Conservation (phyloP, 805 yeast species). For the Saturnispora quitensis region DNA sequence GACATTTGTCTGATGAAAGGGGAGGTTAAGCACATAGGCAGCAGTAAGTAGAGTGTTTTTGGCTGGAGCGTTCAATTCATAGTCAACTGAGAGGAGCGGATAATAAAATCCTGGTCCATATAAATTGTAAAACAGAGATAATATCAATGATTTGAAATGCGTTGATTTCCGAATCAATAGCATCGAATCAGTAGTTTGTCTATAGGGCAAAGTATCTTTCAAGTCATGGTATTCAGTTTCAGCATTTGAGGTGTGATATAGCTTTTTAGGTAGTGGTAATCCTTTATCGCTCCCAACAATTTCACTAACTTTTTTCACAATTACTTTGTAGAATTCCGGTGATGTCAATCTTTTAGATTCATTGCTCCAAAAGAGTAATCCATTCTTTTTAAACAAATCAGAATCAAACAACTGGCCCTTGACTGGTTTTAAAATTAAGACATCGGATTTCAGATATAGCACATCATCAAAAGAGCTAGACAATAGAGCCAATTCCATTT, state of each 20-base stretch:
- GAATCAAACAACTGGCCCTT: constrained; percentile 29
- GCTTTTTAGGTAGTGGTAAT: constrained; percentile 17
- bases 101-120: constrained; percentile 37
- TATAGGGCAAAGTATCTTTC: constrained; percentile 40
- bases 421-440: constrained; percentile 33
- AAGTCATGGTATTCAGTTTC: constrained; percentile 21
- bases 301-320: constrained; percentile 35
- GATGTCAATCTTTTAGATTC: constrained; percentile 72
- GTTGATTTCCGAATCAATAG: constrained; percentile 37
- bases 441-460: constrained; percentile 38
- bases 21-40: constrained; percentile 32
- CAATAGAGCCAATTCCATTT: constrained; percentile 33
- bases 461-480: constrained; percentile 39
- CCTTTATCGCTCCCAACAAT: constrained; percentile 27
- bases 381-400: constrained; percentile 41
- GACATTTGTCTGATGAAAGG: constrained; percentile 39
- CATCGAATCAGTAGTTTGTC: constrained; percentile 44
- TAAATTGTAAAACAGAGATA: constrained; percentile 41
- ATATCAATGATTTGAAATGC: constrained; percentile 38
- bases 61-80: constrained; percentile 37
- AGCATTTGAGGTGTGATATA: constrained; percentile 3
- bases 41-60: constrained; percentile 48
- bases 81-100: constrained; percentile 26
- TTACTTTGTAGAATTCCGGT: constrained; percentile 58
- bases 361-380: constrained; percentile 71